These are phyloP conservation scores for Clitopilus hobsonii DNA, from an alignment of 768 basidiomycete genomes.

Conservation along the genomic window DNA sequence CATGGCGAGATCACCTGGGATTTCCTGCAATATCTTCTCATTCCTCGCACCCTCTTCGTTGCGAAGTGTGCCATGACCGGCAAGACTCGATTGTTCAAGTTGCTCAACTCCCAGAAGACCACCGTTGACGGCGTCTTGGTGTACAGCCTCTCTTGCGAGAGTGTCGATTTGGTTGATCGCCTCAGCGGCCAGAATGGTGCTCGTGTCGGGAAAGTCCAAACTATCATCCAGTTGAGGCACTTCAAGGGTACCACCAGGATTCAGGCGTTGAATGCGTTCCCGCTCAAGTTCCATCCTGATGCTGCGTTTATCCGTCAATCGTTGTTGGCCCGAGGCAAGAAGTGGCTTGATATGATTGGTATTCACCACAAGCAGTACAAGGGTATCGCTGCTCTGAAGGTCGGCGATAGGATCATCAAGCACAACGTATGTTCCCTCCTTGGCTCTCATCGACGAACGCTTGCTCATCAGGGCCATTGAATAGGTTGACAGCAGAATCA, in stretches of 20 bases:
- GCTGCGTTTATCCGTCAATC: conserved; percentile 33
- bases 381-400: conserved; percentile 43
- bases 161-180: conserved; percentile 45
- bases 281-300: conserved; percentile 47
- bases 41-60: conserved; percentile 48
- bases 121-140: conserved; percentile 27
- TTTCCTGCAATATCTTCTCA: conserved; percentile 49
- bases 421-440: conserved; percentile 41
- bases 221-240: conserved; percentile 31
- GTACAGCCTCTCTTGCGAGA: conserved; percentile 46
- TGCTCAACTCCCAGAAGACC: conserved; percentile 34
- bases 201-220: conserved; percentile 34
- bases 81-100: conserved; percentile 44
- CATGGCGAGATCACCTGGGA: conserved; percentile 58
- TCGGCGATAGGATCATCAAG: conserved; percentile 31
- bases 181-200: conserved; percentile 24
- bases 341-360: conserved; percentile 50
- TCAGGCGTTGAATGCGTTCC: conserved; percentile 44
- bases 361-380: conserved; percentile 53
- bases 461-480: neutral
- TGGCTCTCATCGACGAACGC: neutral
- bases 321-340: conserved; percentile 46
- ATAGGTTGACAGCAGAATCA: conserved; percentile 52
- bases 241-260: conserved; percentile 52
- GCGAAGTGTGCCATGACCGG: conserved; percentile 50